These are phyloP conservation scores for Suhomyces sp. DNA, from an alignment of 805 yeast genomes.

Conservation along the genomic window DNA sequence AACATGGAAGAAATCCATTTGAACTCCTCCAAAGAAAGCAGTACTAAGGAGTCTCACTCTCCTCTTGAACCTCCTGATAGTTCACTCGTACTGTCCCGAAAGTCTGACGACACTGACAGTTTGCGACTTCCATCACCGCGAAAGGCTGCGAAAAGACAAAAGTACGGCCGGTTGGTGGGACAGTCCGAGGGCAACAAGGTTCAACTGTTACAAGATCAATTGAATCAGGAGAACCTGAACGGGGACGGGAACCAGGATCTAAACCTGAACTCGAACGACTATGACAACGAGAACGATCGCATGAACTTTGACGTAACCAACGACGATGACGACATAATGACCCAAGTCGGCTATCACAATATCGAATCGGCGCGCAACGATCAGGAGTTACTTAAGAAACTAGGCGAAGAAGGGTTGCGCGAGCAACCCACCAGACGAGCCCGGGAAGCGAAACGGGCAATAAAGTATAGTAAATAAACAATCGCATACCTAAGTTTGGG, in stretches of 20 bases:
- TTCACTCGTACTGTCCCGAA: neutral
- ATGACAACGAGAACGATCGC: slow-evolving; percentile 3
- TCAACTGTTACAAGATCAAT: neutral
- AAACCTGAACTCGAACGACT: neutral
- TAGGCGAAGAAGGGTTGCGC: slow-evolving; percentile 11
- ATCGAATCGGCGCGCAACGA: slow-evolving; percentile 18
- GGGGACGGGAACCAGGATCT: slow-evolving; percentile 1
- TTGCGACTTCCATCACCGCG: slow-evolving; percentile 52
- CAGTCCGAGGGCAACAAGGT: slow-evolving; percentile 4
- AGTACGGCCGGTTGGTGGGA: slow-evolving; percentile 49
- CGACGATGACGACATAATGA: slow-evolving; percentile 17
- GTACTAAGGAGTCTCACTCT: neutral
- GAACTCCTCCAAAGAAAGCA: neutral
- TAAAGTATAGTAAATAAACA: slow-evolving; percentile 5
- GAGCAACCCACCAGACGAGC: slow-evolving; percentile 4
- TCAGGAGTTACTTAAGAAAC: slow-evolving; percentile 16
- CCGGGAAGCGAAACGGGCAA: slow-evolving; percentile 7
- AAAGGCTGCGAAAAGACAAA: slow-evolving; percentile 38
- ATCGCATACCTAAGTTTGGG: neutral
- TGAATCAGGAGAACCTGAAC: neutral
- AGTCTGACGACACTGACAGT: slow-evolving; percentile 2
- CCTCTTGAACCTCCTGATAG: neutral
- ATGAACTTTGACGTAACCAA: slow-evolving; percentile 15
- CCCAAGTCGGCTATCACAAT: slow-evolving; percentile 25
- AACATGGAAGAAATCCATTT: slow-evolving; percentile 7